These are phyloP conservation scores for Phaeosphaeria sp. DNA, from an alignment of 2,329 filamentous ascomycete species.

Conservation along the genomic window DNA sequence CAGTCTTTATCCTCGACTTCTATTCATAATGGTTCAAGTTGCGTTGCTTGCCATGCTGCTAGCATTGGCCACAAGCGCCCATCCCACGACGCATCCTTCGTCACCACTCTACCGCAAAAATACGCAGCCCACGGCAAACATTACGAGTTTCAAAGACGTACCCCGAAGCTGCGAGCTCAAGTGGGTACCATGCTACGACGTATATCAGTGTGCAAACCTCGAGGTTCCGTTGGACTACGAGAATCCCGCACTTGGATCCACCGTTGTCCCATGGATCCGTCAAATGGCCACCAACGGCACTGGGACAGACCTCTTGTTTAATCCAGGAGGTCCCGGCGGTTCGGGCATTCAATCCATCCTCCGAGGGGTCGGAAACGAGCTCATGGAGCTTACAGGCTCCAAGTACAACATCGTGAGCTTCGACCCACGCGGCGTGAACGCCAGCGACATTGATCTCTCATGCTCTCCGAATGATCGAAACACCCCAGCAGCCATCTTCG, in stretches of 20 bases:
- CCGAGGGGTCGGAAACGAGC: conserved; percentile 5
- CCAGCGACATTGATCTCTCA: conserved; percentile 14
- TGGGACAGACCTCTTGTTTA: conserved; percentile 14
- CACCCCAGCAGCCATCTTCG: conserved; percentile 2
- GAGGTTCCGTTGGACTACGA: conserved; percentile 23
- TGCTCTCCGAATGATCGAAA: conserved; percentile 26
- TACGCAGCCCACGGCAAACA: background rate
- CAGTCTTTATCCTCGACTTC: background rate
- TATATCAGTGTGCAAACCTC: conserved; percentile 15
- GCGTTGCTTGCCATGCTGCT: background rate
- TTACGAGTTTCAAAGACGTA: conserved; percentile 12
- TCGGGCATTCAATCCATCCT: conserved; percentile 36
- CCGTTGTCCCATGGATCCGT: conserved; percentile 20
- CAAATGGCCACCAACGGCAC: conserved; percentile 9
- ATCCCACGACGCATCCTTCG: background rate
- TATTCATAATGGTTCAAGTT: background rate
- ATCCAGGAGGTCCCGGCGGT: conserved; percentile 37
- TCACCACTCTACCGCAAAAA: background rate
- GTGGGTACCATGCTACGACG: conserved; percentile 17
- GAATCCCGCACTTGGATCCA: conserved; percentile 11
- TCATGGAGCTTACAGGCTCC: conserved; percentile 14
- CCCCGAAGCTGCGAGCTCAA: conserved; percentile 13
- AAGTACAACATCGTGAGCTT: conserved; percentile 35
- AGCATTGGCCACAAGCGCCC: background rate
- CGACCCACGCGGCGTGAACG: conserved; percentile 39